Base-by-base conservation (phyloP, 2,329 filamentous ascomycete genomes). In the Fusarium nanum region DNA sequence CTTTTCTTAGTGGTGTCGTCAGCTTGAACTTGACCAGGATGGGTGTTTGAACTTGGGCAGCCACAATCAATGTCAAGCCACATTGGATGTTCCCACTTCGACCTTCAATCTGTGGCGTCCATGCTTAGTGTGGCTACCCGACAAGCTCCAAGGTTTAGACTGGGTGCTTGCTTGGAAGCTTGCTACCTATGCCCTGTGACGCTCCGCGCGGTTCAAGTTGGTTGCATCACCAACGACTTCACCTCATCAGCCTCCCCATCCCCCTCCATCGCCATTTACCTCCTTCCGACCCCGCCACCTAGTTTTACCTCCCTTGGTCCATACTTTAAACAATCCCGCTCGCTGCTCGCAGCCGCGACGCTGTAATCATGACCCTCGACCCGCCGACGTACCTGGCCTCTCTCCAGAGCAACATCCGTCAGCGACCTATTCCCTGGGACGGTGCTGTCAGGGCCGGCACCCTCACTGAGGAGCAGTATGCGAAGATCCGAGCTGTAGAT, bases 371-470 rank as follows among this genome's bases (percentile, higher is more conserved):
- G 94, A 95, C 94, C 79, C 89, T 97, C 81, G 94, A 98, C 79
- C 92, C 93, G 74, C 94, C 94, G 64, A 92, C 93, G 64, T 98
- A 98, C 82, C 89, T 89, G 61, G 83, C 84, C 78, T 95, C 93
- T 74, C 88, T 98, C 74, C 94, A 97, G 85, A 97, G 93, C 88
- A 98, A 98, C 86, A 97, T 98, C 80, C 93, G 96, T 78, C 92
- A 93, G 78, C 90, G 96, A 74, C 94, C 94, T 72, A 97, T 99
- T 82, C 94, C 95, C 62, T 99, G 96, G 96, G 95, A 98, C 82
- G 95, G 95, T 76, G 94, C 95, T 76, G 93, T 97, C 73, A 90
- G 96, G 81, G 93, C 93, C 75, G 93, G 94, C 81, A 96, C 93
- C 77, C 92, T 99, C 82, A 97, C 93, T 62, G 95, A 98, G 74